These are phyloP conservation scores for Articulospora tetracladia DNA, from an alignment of 495 filamentous ascomycete genomes.

Conservation along the genomic window DNA sequence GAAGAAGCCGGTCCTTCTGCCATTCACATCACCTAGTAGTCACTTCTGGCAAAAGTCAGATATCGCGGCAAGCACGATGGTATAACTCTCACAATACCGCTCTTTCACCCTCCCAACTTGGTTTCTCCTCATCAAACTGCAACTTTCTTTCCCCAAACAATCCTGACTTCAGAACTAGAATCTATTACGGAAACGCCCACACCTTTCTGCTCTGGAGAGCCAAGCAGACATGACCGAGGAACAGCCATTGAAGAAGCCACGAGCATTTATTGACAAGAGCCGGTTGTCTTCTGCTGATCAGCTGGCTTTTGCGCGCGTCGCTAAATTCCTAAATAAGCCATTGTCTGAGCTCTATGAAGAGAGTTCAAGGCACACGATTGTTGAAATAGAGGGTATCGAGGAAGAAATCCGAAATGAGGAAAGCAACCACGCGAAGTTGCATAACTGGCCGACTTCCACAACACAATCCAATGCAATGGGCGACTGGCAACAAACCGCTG, in stretches of 20 bases:
- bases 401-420: neutral
- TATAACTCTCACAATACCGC: neutral
- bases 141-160: neutral
- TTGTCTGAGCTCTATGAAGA: conserved; percentile 1
- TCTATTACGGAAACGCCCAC: neutral
- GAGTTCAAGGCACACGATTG: neutral
- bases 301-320: neutral
- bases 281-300: neutral
- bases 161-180: conserved; percentile 1
- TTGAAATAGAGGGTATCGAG: neutral
- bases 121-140: neutral
- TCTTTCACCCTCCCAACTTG: neutral
- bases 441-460: neutral
- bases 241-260: neutral
- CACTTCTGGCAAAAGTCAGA: no score
- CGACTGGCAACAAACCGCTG: neutral
- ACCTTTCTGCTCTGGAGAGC: neutral
- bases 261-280: neutral
- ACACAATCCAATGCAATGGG: neutral
- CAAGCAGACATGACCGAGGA: neutral
- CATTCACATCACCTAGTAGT: neutral
- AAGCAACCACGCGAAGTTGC: neutral
- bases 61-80: conserved; percentile 1
- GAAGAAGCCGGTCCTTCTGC: neutral
- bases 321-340: neutral